A percentile compares a stretch with the other conserved stretches of the same genome.
phyloP scores from a whole-genome alignment of 75 land plant genomes.

The Pinus tabuliformis region DNA sequence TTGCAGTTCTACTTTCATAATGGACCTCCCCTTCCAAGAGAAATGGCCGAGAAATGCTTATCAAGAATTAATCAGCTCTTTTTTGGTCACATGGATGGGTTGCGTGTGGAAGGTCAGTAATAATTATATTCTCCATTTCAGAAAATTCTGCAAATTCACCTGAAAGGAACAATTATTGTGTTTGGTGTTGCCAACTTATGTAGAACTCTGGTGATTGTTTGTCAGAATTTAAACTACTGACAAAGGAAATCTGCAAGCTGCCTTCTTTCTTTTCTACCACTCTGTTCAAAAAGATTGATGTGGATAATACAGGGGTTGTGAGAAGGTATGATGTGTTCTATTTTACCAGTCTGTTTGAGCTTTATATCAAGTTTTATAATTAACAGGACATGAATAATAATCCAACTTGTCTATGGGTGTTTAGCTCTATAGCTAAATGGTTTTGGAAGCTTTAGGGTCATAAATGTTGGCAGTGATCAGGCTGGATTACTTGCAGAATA shows the following conservation, averaged over 20 bases:
- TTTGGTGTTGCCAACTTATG: not conserved
- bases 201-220: not conserved
- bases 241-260: conserved; percentile 90
- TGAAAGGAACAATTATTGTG: not conserved
- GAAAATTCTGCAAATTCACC: not conserved
- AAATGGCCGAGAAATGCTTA: conserved; percentile 66
- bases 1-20: conserved; percentile 90
- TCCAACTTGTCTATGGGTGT: not conserved
- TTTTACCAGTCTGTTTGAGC: not conserved
- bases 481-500: too few species aligned
- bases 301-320: conserved; percentile 49
- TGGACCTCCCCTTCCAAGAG: conserved; percentile 84
- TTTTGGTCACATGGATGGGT: conserved; percentile 64
- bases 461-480: too few species aligned
- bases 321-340: conserved; percentile 55
- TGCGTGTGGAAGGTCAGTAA: conserved; percentile 63
- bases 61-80: conserved; percentile 67
- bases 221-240: conserved; percentile 73
- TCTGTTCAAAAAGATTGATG: conserved; percentile 88
- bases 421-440: not conserved
- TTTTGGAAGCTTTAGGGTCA: not conserved
- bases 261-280: conserved; percentile 85
- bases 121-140: not conserved
- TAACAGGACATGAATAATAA: not conserved
- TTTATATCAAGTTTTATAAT: not conserved